Evolutionary conservation across 2,329 filamentous ascomycete genomes (phyloP), one percentile per base, ranked within the genome.

Genomic region (Nannizzia gypsea): DNA sequence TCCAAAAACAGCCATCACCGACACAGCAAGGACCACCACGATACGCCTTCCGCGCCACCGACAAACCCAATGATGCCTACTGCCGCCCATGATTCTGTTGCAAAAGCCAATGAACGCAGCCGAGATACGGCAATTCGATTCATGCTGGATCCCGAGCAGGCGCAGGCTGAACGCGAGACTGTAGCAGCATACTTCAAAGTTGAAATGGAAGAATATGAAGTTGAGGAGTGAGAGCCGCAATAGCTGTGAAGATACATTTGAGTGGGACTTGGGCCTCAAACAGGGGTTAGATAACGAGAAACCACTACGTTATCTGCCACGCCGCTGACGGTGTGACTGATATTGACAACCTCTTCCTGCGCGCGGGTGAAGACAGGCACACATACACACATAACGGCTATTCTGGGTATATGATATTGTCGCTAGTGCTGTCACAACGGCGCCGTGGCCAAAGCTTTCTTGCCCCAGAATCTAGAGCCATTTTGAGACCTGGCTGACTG

Each of bases 91-190:
- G 73, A 71, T 64, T 75, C 73, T 72, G 80, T 66, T 55, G 74
- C 67, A 64, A 72, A 66, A 63, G 70, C 67, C 36, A 76, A 67
- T 11, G 76, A 79, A 61, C 70, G 74, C 11, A 76, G 79, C 5
- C 74, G 77, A 34, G 86, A 89, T 22, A 88, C 88, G 5, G 95
- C 92, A 0, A 84, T 95, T 64, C 83, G 93, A 5, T 97, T 96
- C 71, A 89, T 96, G 73, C 85, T 97, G 56, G 88, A 96, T 64
- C 83, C 86, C 0, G 85, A 87, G 59, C 82, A 86, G 56, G 90
- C 90, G 1, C 80, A 81, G 54, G 78, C 80, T 15, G 93, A 99
- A 73, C 82, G 83, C 66, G 79, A 80, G 11, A 78, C 81, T 11
- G 86, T 91, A 1, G 79, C 80, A 3, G 78, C 81, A 56, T 90